Conservation (phyloP, 768 basidiomycete species). For the Rhodosporidiobolus sp. region DNA sequence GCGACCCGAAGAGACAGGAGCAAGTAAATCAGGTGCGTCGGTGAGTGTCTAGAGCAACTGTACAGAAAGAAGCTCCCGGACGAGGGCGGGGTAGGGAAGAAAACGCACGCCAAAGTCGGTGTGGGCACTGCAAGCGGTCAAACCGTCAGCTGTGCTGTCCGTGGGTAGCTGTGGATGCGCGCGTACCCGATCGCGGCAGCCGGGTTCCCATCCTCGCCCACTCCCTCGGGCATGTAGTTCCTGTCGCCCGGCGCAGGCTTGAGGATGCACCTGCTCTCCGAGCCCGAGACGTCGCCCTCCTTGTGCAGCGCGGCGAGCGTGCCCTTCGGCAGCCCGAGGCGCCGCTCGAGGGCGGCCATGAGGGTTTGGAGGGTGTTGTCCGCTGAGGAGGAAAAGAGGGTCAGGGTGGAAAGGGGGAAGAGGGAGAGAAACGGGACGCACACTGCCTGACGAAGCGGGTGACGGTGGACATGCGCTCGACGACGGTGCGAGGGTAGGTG, state of each 20-base stretch:
- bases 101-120: constrained; percentile 17
- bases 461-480: constrained; percentile 57
- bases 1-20: no score
- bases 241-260: constrained; percentile 48
- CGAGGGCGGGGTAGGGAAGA: background rate
- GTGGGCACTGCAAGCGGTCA: background rate
- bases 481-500: constrained; percentile 59
- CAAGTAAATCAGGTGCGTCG: no score
- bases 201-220: constrained; percentile 45
- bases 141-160: no score
- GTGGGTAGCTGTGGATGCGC: no score
- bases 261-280: constrained; percentile 60
- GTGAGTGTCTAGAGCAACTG: background rate
- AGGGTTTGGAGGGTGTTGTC: constrained; percentile 57
- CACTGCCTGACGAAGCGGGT: constrained; percentile 58
- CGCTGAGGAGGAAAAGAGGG: constrained; percentile 34
- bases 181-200: constrained; percentile 14
- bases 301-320: constrained; percentile 54
- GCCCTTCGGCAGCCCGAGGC: constrained; percentile 58
- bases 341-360: constrained; percentile 59
- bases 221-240: constrained; percentile 26
- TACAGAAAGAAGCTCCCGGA: no score
- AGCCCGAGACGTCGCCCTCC: constrained; percentile 55
- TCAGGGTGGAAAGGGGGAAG: background rate
- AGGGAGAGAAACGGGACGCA: background rate